Conservation (phyloP, 2,329 filamentous ascomycete genomes). For the Fusarium sp. region DNA sequence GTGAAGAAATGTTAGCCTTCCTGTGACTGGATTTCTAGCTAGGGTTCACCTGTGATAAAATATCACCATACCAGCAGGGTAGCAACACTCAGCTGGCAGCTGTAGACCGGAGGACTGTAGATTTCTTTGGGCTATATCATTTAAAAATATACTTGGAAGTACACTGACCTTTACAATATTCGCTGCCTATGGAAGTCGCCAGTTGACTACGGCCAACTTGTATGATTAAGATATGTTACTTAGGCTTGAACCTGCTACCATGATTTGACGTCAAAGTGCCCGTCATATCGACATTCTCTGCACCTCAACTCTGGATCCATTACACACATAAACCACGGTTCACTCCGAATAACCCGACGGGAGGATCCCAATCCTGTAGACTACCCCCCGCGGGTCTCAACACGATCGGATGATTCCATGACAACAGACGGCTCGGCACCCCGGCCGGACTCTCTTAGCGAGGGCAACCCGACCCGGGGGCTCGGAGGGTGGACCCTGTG, state of each 20-base stretch:
- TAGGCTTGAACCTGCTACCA: neutral
- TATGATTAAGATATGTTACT: neutral
- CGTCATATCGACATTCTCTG: neutral
- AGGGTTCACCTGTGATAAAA: neutral
- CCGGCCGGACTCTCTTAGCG: neutral
- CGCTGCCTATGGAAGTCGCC: neutral
- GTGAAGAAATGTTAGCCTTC: neutral
- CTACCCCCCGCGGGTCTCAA: neutral
- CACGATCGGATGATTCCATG: neutral
- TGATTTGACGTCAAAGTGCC: neutral
- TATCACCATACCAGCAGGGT: neutral
- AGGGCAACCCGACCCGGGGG: constrained; percentile 5
- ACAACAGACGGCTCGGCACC: neutral
- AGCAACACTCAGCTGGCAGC: neutral
- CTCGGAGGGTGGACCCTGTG: neutral
- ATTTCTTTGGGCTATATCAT: neutral
- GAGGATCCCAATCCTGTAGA: neutral
- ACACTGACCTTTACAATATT: neutral
- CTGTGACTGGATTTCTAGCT: neutral
- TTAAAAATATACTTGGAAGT: neutral
- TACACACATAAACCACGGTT: neutral
- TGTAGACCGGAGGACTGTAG: neutral
- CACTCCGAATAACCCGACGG: neutral
- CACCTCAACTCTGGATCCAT: neutral
- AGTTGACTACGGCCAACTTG: neutral